A percentile compares a stretch with the other conserved stretches of the same genome.
Evolutionary conservation across 257 asterid species (phyloP).

Genomic region (Datura wrightii): DNA sequence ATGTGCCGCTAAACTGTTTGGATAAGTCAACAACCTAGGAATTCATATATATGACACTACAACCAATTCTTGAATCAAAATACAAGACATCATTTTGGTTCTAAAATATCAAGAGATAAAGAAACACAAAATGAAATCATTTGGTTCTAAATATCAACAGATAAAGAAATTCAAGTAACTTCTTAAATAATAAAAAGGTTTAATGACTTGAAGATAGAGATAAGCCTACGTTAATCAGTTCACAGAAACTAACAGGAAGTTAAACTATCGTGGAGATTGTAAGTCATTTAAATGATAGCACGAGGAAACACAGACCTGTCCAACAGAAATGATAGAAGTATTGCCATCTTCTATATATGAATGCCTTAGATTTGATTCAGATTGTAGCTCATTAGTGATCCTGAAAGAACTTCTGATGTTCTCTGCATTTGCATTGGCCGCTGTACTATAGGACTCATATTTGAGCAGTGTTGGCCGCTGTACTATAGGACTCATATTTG

Average conservation of each 20-base stretch:
- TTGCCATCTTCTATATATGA: not conserved
- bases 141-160: not conserved
- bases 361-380: constrained; percentile 7
- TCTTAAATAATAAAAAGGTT: not conserved
- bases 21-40: not conserved
- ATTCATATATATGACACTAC: not conserved
- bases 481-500: constrained; percentile 18
- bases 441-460: constrained; percentile 24
- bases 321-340: constrained; percentile 38
- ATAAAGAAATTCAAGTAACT: not conserved
- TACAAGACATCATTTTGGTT: not conserved
- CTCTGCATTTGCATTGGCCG: not conserved
- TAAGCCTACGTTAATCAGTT: not conserved
- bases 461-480: not conserved
- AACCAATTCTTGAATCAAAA: not conserved
- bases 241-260: not conserved
- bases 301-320: constrained; percentile 39
- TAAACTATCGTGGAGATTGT: not conserved
- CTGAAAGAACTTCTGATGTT: not conserved
- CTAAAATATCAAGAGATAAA: not conserved
- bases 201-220: not conserved
- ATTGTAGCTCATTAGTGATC: not conserved
- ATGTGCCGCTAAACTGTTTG: not conserved
- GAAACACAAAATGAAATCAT: not conserved
- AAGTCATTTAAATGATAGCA: not conserved